These are phyloP conservation scores for Kluyveromyces wickerhamii DNA, from an alignment of 805 yeast genomes.

Conservation along the genomic window DNA sequence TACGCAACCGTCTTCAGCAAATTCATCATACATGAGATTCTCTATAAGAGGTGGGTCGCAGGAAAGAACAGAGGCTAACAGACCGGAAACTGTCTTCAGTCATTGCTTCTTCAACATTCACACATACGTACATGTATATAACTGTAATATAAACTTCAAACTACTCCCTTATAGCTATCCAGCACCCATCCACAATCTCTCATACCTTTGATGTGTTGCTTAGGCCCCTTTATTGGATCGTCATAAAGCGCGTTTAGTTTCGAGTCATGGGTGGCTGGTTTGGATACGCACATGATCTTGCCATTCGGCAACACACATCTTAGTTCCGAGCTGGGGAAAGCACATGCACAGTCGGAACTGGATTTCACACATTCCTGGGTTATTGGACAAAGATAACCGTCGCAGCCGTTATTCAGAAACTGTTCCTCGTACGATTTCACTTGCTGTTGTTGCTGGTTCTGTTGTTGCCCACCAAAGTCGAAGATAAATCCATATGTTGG, in stretches of 20 bases:
- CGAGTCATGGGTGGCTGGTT: conserved; percentile 49
- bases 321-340: conserved; percentile 75
- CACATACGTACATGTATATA: too few relatives aligned
- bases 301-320: conserved; percentile 68
- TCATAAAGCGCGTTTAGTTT: conserved; percentile 30
- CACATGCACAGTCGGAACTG: conserved; percentile 80
- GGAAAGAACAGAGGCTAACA: conserved; percentile 69
- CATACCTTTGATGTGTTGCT: conserved; percentile 37
- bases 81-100: too few relatives aligned
- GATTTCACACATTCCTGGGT: conserved; percentile 68
- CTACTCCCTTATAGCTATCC: conserved; percentile 57
- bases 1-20: conserved; percentile 29
- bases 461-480: conserved; percentile 36
- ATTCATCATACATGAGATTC: conserved; percentile 52
- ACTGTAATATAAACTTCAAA: conserved; percentile 30
- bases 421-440: conserved; percentile 30
- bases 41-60: conserved; percentile 80
- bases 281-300: conserved; percentile 73
- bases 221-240: conserved; percentile 43
- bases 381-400: conserved; percentile 69
- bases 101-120: too few relatives aligned
- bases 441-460: conserved; percentile 31
- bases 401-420: conserved; percentile 41
- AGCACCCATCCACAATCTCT: conserved; percentile 84
- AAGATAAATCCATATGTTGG: conserved; percentile 26